phyloP scores from a whole-genome alignment of 192 early-diverging fungal species.

The Mortierella antarctica region DNA sequence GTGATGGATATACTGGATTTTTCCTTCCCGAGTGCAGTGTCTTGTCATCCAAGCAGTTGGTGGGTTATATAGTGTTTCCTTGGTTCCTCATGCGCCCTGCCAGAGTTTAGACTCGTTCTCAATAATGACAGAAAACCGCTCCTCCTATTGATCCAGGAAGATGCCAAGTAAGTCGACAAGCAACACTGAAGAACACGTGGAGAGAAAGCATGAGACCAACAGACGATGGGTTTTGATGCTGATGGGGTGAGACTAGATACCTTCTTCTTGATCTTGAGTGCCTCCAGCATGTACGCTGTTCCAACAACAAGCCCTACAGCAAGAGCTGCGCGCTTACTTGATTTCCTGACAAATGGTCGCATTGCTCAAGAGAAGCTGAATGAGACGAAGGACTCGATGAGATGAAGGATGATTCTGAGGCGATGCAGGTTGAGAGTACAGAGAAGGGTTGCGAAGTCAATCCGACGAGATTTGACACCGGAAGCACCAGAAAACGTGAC shows the following conservation, averaged over 20 bases:
- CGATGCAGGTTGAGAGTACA: neutral
- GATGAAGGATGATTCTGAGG: neutral
- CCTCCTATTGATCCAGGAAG: slow-evolving; percentile 17
- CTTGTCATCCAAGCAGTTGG: neutral
- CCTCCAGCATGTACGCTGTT: slow-evolving; percentile 45
- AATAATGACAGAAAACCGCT: slow-evolving; percentile 46
- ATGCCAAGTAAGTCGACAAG: neutral
- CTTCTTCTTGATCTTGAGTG: slow-evolving; percentile 56
- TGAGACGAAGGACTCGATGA: neutral
- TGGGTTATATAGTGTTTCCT: neutral
- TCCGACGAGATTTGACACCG: neutral
- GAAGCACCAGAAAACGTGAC: neutral
- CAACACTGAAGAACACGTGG: too few relatives aligned
- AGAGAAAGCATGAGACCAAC: neutral
- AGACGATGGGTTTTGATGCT: neutral
- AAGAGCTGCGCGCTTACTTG: slow-evolving; percentile 44
- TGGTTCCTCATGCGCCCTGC: slow-evolving; percentile 37
- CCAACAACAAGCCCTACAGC: slow-evolving; percentile 39
- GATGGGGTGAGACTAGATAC: neutral
- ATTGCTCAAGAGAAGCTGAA: neutral
- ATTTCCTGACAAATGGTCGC: slow-evolving; percentile 49
- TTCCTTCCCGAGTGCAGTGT: neutral
- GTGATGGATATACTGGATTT: neutral
- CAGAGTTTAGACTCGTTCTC: slow-evolving; percentile 46
- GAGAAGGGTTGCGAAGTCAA: neutral